These are phyloP conservation scores for Leccinum boreale DNA, from an alignment of 768 basidiomycete species.

Conservation along the genomic window DNA sequence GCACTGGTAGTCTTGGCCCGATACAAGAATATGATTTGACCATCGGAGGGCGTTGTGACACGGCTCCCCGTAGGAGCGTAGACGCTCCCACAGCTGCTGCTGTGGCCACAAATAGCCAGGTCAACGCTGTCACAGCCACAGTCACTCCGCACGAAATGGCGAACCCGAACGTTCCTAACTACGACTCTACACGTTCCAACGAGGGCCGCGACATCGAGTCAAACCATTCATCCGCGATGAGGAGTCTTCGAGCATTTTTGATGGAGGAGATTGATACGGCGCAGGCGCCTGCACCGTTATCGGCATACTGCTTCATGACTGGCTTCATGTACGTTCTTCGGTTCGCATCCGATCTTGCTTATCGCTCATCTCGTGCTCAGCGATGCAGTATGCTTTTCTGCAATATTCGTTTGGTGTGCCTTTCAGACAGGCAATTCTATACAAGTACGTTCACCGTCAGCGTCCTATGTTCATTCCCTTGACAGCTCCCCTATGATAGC, in stretches of 20 bases:
- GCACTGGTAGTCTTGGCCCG: slow-evolving; percentile 5
- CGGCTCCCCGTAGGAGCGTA: background rate
- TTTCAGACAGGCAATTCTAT: slow-evolving; percentile 81
- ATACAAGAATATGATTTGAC: slow-evolving; percentile 9
- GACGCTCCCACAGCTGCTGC: background rate
- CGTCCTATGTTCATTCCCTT: background rate
- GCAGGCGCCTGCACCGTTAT: slow-evolving; percentile 48
- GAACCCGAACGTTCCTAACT: background rate
- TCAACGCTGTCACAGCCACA: background rate
- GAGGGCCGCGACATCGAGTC: slow-evolving; percentile 17
- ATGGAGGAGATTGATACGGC: slow-evolving; percentile 24
- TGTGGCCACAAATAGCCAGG: background rate
- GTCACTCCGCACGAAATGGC: background rate
- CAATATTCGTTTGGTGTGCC: slow-evolving; percentile 81
- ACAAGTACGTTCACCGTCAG: slow-evolving; percentile 40
- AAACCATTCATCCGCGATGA: slow-evolving; percentile 1
- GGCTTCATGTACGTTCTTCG: slow-evolving; percentile 60
- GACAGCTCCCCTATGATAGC: slow-evolving; percentile 35
- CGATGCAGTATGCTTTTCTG: slow-evolving; percentile 71
- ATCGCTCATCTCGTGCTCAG: slow-evolving; percentile 31
- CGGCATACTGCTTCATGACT: slow-evolving; percentile 76
- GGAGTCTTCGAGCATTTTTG: slow-evolving; percentile 10
- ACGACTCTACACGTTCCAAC: background rate
- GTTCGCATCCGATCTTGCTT: background rate
- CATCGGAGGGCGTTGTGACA: background rate